These are phyloP conservation scores for Saccharata proteae DNA, from an alignment of 2,329 filamentous ascomycete genomes.

Conservation along the genomic window DNA sequence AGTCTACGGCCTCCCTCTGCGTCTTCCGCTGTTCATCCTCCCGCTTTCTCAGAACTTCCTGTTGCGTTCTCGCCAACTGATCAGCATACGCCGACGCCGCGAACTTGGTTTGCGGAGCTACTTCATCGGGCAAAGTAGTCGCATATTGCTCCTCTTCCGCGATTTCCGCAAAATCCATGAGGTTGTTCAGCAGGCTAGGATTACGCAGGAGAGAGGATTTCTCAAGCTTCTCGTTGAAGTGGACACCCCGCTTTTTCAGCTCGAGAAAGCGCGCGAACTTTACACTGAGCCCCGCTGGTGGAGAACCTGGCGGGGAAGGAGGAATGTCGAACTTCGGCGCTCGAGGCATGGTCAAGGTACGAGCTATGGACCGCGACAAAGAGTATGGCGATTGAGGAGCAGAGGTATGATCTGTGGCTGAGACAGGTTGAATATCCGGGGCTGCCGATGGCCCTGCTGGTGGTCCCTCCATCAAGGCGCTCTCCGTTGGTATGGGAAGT, in stretches of 20 bases:
- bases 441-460: constrained; percentile 12
- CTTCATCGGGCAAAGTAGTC: constrained; percentile 38
- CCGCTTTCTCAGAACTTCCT: constrained; percentile 20
- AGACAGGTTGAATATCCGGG: no score
- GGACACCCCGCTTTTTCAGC: constrained; percentile 63
- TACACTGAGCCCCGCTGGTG: constrained; percentile 37
- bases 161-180: constrained; percentile 56
- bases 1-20: constrained; percentile 21
- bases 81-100: constrained; percentile 32
- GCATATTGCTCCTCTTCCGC: constrained; percentile 49
- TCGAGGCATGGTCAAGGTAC: constrained; percentile 61
- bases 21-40: constrained; percentile 19
- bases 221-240: constrained; percentile 67
- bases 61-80: constrained; percentile 29
- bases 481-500: constrained; percentile 8
- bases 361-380: constrained; percentile 49
- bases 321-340: constrained; percentile 64
- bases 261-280: constrained; percentile 65
- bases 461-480: constrained; percentile 8
- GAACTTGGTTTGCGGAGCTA: constrained; percentile 29
- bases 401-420: constrained; percentile 11
- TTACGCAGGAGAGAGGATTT: constrained; percentile 57
- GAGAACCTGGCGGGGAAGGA: constrained; percentile 52
- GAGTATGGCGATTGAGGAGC: constrained; percentile 52
- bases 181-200: constrained; percentile 58